These are phyloP conservation scores for Rhodotorula sp. DNA, from an alignment of 1,284 basidiomycete species.

Conservation along the genomic window DNA sequence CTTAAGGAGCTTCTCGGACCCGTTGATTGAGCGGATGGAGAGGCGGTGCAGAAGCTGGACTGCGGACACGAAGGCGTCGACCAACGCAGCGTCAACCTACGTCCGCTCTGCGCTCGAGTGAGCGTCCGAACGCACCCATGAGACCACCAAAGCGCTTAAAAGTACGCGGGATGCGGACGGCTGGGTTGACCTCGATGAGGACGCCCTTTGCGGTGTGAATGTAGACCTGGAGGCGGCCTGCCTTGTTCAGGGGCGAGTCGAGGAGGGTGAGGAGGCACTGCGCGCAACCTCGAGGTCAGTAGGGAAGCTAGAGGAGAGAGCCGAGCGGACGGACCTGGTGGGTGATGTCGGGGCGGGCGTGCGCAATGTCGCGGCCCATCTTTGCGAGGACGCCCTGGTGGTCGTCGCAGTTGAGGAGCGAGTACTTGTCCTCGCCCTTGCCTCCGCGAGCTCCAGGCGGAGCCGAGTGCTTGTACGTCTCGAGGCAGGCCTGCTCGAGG, in stretches of 20 bases:
- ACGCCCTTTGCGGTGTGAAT: constrained; percentile 97
- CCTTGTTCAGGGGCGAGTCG: constrained; percentile 97
- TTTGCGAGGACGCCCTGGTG: constrained; percentile 98
- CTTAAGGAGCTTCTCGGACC: constrained; percentile 92
- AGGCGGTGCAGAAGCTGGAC: constrained; percentile 97
- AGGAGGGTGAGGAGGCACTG: constrained; percentile 94
- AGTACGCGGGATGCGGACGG: constrained; percentile 94
- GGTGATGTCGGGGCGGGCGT: constrained; percentile 96
- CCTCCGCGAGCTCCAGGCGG: constrained; percentile 53
- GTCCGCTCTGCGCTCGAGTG: not conserved
- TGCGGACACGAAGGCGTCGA: constrained; percentile 48
- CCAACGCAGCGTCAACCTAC: not conserved
- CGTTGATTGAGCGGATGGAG: constrained; percentile 92
- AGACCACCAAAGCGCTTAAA: constrained; percentile 98
- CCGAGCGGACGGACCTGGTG: constrained; percentile 71
- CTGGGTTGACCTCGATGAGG: constrained; percentile 97
- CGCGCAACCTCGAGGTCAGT: not conserved
- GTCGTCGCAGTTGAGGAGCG: constrained; percentile 96
- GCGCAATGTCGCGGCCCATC: constrained; percentile 95
- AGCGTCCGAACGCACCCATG: constrained; percentile 71
- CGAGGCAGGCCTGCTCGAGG: constrained; percentile 85
- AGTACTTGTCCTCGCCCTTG: constrained; percentile 85
- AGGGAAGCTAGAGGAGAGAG: not conserved
- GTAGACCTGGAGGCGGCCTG: constrained; percentile 93
- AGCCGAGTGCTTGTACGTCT: constrained; percentile 79